Conservation (phyloP, 2,329 filamentous ascomycete species). For the Fusarium chlamydosporum region DNA sequence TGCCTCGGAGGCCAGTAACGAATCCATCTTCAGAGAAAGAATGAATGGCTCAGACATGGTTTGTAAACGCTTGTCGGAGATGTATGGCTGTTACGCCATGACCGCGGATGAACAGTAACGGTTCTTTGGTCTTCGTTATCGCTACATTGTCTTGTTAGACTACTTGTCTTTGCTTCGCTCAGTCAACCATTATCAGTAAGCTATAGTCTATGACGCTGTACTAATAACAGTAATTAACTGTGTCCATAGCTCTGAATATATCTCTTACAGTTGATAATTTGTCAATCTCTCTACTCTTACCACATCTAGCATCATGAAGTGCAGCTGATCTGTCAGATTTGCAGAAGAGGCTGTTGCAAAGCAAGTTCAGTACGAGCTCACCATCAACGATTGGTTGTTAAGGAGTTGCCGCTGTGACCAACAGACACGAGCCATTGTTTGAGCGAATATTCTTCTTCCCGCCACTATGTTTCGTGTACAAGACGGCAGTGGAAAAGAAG, state of each 20-base stretch:
- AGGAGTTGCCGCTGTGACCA: neutral
- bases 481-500: neutral
- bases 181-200: no score
- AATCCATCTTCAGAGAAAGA: no score
- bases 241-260: neutral
- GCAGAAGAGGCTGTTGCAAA: neutral
- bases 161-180: no score
- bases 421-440: neutral
- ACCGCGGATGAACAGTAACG: no score
- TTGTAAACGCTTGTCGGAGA: no score
- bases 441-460: neutral
- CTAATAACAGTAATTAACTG: no score
- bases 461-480: constrained; percentile 21
- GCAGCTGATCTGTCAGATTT: neutral
- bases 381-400: neutral
- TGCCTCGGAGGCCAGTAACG: no score
- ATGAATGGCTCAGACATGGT: no score
- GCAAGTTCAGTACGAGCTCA: neutral
- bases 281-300: neutral
- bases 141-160: no score
- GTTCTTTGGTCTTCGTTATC: no score
- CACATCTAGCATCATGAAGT: neutral
- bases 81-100: no score
- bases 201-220: no score
- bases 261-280: neutral